Percentiles rank a stretch among this genome's conserved stretches.
phyloP scores from a whole-genome alignment of 23 red algal species.

The Agarophyton chilense region DNA sequence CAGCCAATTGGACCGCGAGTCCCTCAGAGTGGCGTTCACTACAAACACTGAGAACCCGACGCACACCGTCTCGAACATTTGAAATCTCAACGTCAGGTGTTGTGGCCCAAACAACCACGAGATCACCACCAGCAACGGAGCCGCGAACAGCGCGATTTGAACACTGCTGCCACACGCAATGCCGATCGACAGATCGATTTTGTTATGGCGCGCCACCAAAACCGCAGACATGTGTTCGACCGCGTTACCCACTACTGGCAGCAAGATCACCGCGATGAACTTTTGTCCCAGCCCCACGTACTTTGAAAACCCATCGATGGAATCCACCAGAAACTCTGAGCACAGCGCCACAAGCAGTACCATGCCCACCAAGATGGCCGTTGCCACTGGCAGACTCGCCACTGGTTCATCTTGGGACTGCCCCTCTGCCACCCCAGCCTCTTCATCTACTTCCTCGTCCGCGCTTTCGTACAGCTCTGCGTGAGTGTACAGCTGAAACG shows the following conservation, averaged over 20 bases:
- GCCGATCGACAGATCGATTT: conserved; percentile 91
- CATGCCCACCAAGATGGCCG: conserved; percentile 55
- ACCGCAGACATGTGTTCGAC: conserved; percentile 94
- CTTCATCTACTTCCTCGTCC: background rate
- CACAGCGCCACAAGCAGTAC: conserved; percentile 74
- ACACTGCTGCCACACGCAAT: conserved; percentile 94
- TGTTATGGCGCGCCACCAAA: conserved; percentile 87
- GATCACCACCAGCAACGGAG: conserved; percentile 86
- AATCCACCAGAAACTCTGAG: conserved; percentile 82
- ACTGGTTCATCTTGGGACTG: conserved; percentile 32
- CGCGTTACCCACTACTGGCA: conserved; percentile 96
- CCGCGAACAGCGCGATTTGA: conserved; percentile 95
- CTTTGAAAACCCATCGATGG: conserved; percentile 82
- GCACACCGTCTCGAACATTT: conserved; percentile 75
- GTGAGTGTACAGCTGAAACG: conserved; percentile 92
- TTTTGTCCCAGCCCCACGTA: conserved; percentile 59
- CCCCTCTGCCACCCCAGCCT: background rate
- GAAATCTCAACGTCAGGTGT: conserved; percentile 85
- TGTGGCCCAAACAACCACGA: conserved; percentile 83
- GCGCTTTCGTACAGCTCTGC: conserved; percentile 68
- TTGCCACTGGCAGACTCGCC: conserved; percentile 61
- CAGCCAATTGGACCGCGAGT: conserved; percentile 90
- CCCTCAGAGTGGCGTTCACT: conserved; percentile 86
- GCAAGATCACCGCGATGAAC: conserved; percentile 91
- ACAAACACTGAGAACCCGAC: conserved; percentile 83